Evolutionary conservation across 345 rosid genomes (phyloP).

Genomic region (Brassica rapa): DNA sequence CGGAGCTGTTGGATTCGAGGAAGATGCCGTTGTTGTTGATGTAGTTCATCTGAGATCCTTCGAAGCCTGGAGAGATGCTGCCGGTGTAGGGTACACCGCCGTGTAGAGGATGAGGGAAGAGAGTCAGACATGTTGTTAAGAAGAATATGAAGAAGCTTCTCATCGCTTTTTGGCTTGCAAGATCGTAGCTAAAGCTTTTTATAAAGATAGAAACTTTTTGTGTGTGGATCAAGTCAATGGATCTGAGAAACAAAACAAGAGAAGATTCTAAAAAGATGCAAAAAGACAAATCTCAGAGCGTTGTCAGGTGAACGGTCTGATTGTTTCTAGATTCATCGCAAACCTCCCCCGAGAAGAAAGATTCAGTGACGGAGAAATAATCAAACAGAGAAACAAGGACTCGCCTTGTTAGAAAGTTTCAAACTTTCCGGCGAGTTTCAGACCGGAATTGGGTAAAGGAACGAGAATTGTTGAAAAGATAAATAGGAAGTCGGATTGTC

Average conservation of each 20-base stretch:
- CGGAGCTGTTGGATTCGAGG: constrained; percentile 64
- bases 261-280: constrained; percentile 14
- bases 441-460: constrained; percentile 1
- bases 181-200: not conserved
- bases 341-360: not conserved
- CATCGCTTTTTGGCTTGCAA: constrained; percentile 40
- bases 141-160: constrained; percentile 9
- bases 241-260: constrained; percentile 23
- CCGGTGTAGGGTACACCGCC: constrained; percentile 46
- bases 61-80: constrained; percentile 49
- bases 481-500: no score
- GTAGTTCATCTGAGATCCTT: constrained; percentile 73
- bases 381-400: constrained; percentile 19
- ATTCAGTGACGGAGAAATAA: not conserved
- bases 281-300: constrained; percentile 2
- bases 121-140: constrained; percentile 25
- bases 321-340: constrained; percentile 10
- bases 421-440: constrained; percentile 1
- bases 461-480: not conserved
- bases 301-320: constrained; percentile 20
- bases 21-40: constrained; percentile 63
- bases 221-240: constrained; percentile 34
- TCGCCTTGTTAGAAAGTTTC: constrained; percentile 25
- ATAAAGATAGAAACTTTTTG: not conserved
- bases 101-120: constrained; percentile 41